Evolutionary conservation across 495 filamentous ascomycete genomes (phyloP), one percentile per base, ranked within the genome.

Genomic region (Mycothermus thermophilus): DNA sequence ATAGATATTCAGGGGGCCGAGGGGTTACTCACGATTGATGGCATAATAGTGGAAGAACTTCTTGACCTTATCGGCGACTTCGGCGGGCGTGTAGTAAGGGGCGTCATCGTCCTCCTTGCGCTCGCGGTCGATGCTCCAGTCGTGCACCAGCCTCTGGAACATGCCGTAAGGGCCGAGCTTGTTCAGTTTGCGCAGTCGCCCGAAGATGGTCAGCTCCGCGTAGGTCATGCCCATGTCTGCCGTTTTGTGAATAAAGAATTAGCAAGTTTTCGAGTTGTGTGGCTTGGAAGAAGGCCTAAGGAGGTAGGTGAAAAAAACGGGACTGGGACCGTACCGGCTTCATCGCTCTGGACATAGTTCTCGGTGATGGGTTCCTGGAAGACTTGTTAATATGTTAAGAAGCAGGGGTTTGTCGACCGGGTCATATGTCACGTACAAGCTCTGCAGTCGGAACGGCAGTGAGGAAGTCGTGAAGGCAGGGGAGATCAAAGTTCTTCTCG

Each of bases 371-470:
- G 86, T 44, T 87, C 80, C 41, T 45, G 5, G 17, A 33, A 9
- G 3, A 1, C 2, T n/a, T 13, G 14, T 40, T n/a, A 40, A 28
- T 14, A 19, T 14, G 10, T 3, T 17, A 20, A 5, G 3, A 16
- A 10, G 14, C n/a, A n/a, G n/a, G n/a, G n/a, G n/a, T n/a, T n/a
- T n/a, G n/a, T n/a, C n/a, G n/a, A n/a, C n/a, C n/a, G n/a, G n/a
- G 7, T 4, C 5, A 1, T 2, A 0, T 10, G 12, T 9, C 14
- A 26, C 38, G 2, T 27, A 41, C 42, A 0, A 93, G 67, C 52
- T 94, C 85, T 1, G 84, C 85, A 3, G 83, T 90, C 0, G 85
- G 85, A 0, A 69, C 64, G 3, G 86, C 85, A 11, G 65, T 58
- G 15, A 92, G 52, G 61, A 95, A 94, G 3, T 70, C 69, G 1